Conservation (phyloP, 257 asterid genomes). For the Oldenlandia corymbosa region DNA sequence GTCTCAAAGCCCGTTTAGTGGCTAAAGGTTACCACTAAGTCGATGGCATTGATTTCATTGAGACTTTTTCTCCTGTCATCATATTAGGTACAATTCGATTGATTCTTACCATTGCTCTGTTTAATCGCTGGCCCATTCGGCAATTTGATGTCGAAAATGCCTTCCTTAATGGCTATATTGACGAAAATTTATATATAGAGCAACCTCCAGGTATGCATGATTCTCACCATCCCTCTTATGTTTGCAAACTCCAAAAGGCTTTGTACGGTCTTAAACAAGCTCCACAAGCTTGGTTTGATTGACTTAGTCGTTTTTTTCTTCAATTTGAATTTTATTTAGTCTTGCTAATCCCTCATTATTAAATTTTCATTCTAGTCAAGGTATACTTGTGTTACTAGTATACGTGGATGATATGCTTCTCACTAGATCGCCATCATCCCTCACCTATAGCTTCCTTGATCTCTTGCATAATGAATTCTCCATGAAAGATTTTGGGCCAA, state of each 20-base stretch:
- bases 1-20: neutral
- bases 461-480: neutral
- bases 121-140: neutral
- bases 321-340: constrained; percentile 5
- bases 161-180: neutral
- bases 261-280: constrained; percentile 3
- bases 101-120: neutral
- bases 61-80: neutral
- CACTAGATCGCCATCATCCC: neutral
- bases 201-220: constrained; percentile 3
- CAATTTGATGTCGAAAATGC: neutral
- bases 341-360: constrained; percentile 1
- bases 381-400: neutral
- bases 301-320: neutral
- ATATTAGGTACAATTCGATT: neutral
- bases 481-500: neutral
- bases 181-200: neutral
- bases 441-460: neutral
- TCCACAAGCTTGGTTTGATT: neutral
- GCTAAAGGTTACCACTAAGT: constrained; percentile 8
- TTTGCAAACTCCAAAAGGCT: neutral
- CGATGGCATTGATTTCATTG: constrained; percentile 5
- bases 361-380: neutral
- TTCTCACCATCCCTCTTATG: neutral
- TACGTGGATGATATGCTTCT: constrained; percentile 9